Base-by-base conservation (phyloP, 495 filamentous ascomycete species). In the Pseudomonodictys pantanalensis region DNA sequence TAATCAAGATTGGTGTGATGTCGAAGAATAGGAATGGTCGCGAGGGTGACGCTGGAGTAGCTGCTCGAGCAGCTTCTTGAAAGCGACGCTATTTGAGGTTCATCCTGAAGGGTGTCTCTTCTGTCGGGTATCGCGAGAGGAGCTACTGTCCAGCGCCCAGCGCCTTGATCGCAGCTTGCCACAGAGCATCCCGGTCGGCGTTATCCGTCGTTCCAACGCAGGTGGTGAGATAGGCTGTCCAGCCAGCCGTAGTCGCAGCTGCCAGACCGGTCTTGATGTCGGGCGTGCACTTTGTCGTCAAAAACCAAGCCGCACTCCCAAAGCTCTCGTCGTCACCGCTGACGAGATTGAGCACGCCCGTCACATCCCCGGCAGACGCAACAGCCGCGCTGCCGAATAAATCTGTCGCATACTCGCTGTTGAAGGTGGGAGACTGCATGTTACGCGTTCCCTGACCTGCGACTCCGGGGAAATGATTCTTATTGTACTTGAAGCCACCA, bases 391-490 rank as follows among this genome's bases (percentile, higher is more conserved):
- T 20, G 20, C n/a, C 22, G 22, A 38, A 54, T 52, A 68, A 64
- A 20, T 32, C 65, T 33, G 54, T 38, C n/a, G 67, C 88, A 69
- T 91, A 95, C 69, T 78, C 41, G 6, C 77, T 58, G 72, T 89
- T 85, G 75, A 69, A 87, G 8, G 71, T 52, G 15, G 78, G 72
- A 53, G 74, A 78, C 77, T 89, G 86, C 89, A 93, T 91, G 69
- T 90, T 90, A 22, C 85, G 79, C 0, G 89, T 95, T 18, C 91
- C 91, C 69, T 96, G 88, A 0, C 89, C 91, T 30, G 3, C 83
- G 30, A 26, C 20, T 3, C 23, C 9, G 79, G 5, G 88, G 51
- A 33, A 64, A 53, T 70, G 62, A 52, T 71, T 68, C 24, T 49
- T 63, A 57, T 66, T 58, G 69, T 69, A 72, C 33, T 69, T 55